Conservation (phyloP, 176 grass and related monocot genomes). For the Triticum dicoccoides region DNA sequence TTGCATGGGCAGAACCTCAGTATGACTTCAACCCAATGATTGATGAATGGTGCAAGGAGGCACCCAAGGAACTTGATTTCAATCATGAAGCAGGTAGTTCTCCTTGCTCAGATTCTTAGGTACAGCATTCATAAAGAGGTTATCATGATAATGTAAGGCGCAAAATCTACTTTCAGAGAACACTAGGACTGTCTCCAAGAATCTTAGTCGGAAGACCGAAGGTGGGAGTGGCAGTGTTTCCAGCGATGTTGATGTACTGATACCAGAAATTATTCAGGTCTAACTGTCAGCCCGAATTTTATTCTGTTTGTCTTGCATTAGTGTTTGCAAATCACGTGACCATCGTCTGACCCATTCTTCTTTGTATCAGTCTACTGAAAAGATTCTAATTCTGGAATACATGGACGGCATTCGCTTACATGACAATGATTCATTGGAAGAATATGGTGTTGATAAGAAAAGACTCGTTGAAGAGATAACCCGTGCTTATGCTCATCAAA, state of each 20-base stretch:
- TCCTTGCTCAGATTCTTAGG: slow-evolving; percentile 12
- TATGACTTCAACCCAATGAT: slow-evolving; percentile 93
- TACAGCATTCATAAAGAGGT: neutral
- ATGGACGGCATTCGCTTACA: slow-evolving; percentile 97
- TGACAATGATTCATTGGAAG: slow-evolving; percentile 71
- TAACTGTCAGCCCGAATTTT: neutral
- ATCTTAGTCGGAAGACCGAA: slow-evolving; percentile 44
- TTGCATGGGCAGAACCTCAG: slow-evolving; percentile 94
- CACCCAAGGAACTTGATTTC: slow-evolving; percentile 98
- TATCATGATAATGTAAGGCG: slow-evolving; percentile 1
- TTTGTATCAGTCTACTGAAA: slow-evolving; percentile 82
- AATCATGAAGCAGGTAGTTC: slow-evolving; percentile 90
- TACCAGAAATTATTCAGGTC: slow-evolving; percentile 98
- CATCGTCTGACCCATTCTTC: slow-evolving; percentile 17
- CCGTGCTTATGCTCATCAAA: slow-evolving; percentile 96
- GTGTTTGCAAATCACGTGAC: slow-evolving; percentile 21
- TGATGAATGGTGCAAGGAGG: slow-evolving; percentile 98
- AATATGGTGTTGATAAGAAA: slow-evolving; percentile 90
- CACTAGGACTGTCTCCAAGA: slow-evolving; percentile 74
- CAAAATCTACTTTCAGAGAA: slow-evolving; percentile 64
- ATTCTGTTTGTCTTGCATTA: slow-evolving; percentile 20
- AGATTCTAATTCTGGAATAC: slow-evolving; percentile 85
- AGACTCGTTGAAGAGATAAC: slow-evolving; percentile 94
- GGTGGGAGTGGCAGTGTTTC: slow-evolving; percentile 25
- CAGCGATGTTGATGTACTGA: slow-evolving; percentile 65